A percentile compares a stretch with the other conserved stretches of the same genome.
Conservation (phyloP, 2,329 filamentous ascomycete species). For the Hypocrella siamensis region DNA sequence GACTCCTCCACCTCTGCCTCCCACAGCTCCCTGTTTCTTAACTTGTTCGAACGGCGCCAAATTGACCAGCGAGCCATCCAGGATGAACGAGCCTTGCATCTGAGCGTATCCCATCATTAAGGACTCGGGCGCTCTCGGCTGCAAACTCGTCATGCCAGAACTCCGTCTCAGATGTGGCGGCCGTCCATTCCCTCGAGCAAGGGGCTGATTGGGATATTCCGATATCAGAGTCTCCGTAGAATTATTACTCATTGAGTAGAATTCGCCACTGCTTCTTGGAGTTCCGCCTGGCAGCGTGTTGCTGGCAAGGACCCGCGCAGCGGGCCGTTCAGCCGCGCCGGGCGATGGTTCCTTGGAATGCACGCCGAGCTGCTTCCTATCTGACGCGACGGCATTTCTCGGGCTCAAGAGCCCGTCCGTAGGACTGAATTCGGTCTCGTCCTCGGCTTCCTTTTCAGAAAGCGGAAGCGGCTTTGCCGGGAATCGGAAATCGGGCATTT, state of each 20-base stretch:
- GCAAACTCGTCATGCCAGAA: slow-evolving; percentile 23
- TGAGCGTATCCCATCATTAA: slow-evolving; percentile 98
- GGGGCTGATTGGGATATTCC: slow-evolving; percentile 54
- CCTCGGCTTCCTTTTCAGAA: slow-evolving; percentile 18
- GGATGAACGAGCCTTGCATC: slow-evolving; percentile 75
- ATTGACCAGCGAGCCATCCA: slow-evolving; percentile 85
- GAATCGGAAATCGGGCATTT: slow-evolving; percentile 41
- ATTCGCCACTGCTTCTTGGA: slow-evolving; percentile 81
- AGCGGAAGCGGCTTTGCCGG: slow-evolving; percentile 26
- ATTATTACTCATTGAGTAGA: slow-evolving; percentile 89
- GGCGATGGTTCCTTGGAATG: slow-evolving; percentile 29
- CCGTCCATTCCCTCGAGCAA: slow-evolving; percentile 16
- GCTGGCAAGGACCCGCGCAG: slow-evolving; percentile 58
- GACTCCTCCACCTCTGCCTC: slow-evolving; percentile 74
- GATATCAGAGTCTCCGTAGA: slow-evolving; percentile 87
- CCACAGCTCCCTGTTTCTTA: slow-evolving; percentile 82
- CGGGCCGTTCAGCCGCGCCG: slow-evolving; percentile 39
- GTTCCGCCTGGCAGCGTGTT: slow-evolving; percentile 61
- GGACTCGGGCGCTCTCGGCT: slow-evolving; percentile 48
- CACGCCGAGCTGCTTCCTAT: slow-evolving; percentile 19
- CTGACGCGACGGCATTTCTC: slow-evolving; percentile 13
- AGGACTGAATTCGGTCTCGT: slow-evolving; percentile 10
- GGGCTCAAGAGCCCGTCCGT: slow-evolving; percentile 26
- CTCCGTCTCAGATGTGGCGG: slow-evolving; percentile 30
- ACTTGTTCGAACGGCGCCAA: slow-evolving; percentile 86